Evolutionary conservation across 768 basidiomycete species (phyloP), one percentile per base, ranked within the genome.

Genomic region (Tremella fuciformis): DNA sequence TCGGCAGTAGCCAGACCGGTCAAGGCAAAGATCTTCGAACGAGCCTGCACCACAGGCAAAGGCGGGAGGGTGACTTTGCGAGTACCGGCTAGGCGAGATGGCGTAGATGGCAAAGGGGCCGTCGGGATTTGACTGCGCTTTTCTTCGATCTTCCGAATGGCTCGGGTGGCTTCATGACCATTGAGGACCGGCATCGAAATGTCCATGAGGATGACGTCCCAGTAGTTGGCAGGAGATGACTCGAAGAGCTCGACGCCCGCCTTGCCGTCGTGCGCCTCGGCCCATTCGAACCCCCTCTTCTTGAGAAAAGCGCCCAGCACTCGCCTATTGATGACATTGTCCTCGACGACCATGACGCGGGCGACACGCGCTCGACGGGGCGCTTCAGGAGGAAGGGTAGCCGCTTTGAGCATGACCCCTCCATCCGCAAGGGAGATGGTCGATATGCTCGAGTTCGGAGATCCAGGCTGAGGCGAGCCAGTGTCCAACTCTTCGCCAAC

Each of bases 131-230:
- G 41, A 22, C 42, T 52, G 46, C 79, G 79, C 39, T 69, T 69
- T 29, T 76, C 79, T 74, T 94, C 91, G 38, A 91, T 82, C 55
- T 82, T 80, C 21, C 91, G 87, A 59, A 97, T 93, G 71, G 87
- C 85, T 8, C 81, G 79, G 0, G 91, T 91, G 7, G 93, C 92
- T 16, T 86, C 85, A 52, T 93, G 82, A 21, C 90, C 93, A 73
- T 96, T 90, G 56, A 96, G 83, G n/a, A 89, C 76, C 0, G 91
- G 93, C 92, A 96, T 96, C 0, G 89, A 91, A 56, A 96, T 79
- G 76, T 96, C 92, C 59, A 96, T 79, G 13, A 93, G 81, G 37
- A 93, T 86, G 34, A 91, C 84, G 61, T 96, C 91, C 71, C 93
- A 96, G 41, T 86, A 86, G 3, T 88, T 86, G 19, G 88, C 82